Evolutionary conservation across 371 early-diverging fungal genomes (phyloP), one percentile per base, ranked within the genome.

Genomic region (Mortierella sp.): DNA sequence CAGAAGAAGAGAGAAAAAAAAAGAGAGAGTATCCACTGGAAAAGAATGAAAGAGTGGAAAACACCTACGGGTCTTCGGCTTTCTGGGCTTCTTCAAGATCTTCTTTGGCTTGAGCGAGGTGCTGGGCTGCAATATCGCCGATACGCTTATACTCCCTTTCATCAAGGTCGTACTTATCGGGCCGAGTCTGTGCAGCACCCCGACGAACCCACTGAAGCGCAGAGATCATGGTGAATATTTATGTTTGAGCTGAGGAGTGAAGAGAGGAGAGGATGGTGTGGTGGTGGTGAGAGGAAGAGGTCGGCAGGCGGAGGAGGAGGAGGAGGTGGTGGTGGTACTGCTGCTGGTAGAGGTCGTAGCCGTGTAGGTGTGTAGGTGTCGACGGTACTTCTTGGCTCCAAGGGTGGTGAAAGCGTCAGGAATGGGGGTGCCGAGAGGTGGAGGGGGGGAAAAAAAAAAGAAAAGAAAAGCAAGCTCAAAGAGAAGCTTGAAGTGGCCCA

Each of bases 101-200:
- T 37, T 85, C 83, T 58, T 89, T 87, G 60, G 96, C 95, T 37
- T 87, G 89, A 12, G 90, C 89, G 44, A 96, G 68, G 65, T 95
- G 90, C 23, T 85, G 85, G 26, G 88, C 86, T 4, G 95, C 92
- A 47, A 92, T 75, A 15, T 86, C 81, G 59, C 88, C 85, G 59
- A 98, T 93, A 62, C 92, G 84, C 56, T 92, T 86, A 72, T 86
- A 95, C 82, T 98, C 98, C 50, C 92, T 92, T 59, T 97, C 97
- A 62, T 92, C 90, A 57, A 97, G 80, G 64, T 91, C 87, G 74
- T 91, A 94, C 64, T 89, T 89, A 43, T 88, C 87, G 18, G 97
- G 97, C 53, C 85, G 74, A 57, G 91, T 88, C 30, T 89, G 87
- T 30, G 97, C 93, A 53, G 90, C 95, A 59, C 98, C 99, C 80